These are phyloP conservation scores for Termitomyces sp. DNA, from an alignment of 768 basidiomycete genomes.

Conservation along the genomic window DNA sequence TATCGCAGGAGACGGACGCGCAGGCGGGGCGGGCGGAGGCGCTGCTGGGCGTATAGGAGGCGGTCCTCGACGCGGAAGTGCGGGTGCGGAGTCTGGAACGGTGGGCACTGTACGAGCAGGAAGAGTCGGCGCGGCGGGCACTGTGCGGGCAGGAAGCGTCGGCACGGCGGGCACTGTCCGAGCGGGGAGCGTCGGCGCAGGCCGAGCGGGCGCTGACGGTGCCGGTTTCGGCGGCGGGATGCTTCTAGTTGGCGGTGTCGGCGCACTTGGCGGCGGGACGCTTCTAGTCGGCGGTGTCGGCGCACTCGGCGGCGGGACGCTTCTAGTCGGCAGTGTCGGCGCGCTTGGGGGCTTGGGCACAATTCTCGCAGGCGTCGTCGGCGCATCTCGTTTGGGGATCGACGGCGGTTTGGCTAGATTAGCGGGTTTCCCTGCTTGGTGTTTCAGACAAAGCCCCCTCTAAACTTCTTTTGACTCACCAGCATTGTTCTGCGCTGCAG, in stretches of 20 bases:
- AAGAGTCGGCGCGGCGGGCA: constrained; percentile 30
- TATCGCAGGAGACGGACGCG: constrained; percentile 8
- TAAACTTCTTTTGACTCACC: constrained; percentile 36
- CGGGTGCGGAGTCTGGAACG: constrained; percentile 30
- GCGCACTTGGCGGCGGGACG: constrained; percentile 12
- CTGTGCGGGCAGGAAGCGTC: no score
- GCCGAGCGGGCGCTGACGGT: constrained; percentile 15
- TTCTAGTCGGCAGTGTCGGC: constrained; percentile 6
- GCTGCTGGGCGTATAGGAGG: constrained; percentile 30
- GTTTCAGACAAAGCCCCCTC: background rate
- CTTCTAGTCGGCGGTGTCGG: constrained; percentile 6
- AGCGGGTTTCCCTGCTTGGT: constrained; percentile 51
- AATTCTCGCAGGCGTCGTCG: constrained; percentile 2
- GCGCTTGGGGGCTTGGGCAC: constrained; percentile 9
- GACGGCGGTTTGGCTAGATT: constrained; percentile 64
- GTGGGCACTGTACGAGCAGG: constrained; percentile 37
- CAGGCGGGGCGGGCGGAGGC: constrained; percentile 19
- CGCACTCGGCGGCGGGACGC: constrained; percentile 7
- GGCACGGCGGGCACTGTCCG: no score
- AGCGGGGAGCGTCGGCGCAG: no score
- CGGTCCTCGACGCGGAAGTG: constrained; percentile 39
- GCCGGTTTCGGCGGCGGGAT: constrained; percentile 24
- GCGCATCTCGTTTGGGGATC: constrained; percentile 48
- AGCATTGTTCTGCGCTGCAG: constrained; percentile 59
- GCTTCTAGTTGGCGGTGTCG: constrained; percentile 2